phyloP scores from a whole-genome alignment of 2,329 filamentous ascomycete species.

The Celoporthe dispersa region DNA sequence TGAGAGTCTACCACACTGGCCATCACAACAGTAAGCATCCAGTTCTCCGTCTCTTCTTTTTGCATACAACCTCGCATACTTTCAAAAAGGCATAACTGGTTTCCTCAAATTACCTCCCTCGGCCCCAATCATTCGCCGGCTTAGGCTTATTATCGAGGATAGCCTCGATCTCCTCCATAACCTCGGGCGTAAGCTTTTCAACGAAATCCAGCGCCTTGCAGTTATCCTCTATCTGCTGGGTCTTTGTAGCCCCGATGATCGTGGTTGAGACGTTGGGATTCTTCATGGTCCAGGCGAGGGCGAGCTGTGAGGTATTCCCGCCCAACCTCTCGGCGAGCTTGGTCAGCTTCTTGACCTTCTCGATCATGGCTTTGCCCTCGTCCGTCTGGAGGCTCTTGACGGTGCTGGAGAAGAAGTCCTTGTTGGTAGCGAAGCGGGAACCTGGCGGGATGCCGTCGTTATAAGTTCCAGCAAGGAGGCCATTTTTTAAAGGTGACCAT shows the following conservation, averaged over 20 bases:
- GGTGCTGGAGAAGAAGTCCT: constrained; percentile 55
- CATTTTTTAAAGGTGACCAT: constrained; percentile 59
- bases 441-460: constrained; percentile 65
- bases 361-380: constrained; percentile 55
- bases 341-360: constrained; percentile 63
- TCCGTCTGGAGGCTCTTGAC: constrained; percentile 55
- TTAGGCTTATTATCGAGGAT: constrained; percentile 39
- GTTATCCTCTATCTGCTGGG: constrained; percentile 66
- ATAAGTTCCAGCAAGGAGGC: constrained; percentile 67
- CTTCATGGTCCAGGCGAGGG: constrained; percentile 65
- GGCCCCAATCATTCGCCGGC: constrained; percentile 31
- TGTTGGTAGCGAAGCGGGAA: constrained; percentile 63
- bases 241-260: constrained; percentile 64
- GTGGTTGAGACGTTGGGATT: constrained; percentile 66
- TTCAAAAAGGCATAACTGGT: no score
- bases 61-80: no score
- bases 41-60: no score
- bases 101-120: constrained; percentile 33
- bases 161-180: constrained; percentile 62
- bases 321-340: constrained; percentile 68
- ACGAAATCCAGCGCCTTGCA: constrained; percentile 55
- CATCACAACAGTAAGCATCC: no score
- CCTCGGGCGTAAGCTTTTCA: constrained; percentile 61
- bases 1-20: no score
- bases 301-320: constrained; percentile 59